phyloP scores from a whole-genome alignment of 768 basidiomycete species.

The Boletus reticulatus region DNA sequence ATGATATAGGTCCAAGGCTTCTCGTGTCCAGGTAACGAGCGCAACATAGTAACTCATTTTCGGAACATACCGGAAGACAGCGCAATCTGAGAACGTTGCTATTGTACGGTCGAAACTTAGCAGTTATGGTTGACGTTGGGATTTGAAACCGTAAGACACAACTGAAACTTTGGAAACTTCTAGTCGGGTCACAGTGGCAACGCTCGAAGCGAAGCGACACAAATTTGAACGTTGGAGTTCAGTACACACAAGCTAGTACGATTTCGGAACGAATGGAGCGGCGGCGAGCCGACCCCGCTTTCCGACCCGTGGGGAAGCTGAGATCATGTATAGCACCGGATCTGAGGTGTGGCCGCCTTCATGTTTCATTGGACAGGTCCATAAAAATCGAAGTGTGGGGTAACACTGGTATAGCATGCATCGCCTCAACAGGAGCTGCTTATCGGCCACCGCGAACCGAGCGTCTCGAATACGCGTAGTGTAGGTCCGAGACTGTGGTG shows the following conservation, averaged over 20 bases:
- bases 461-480: background rate
- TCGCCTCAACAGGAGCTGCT: background rate
- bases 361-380: background rate
- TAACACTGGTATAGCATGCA: background rate
- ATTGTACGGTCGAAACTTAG: background rate
- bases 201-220: no score
- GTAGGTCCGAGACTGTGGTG: conserved; percentile 45
- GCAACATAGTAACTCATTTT: background rate
- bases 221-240: background rate
- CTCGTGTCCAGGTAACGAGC: background rate
- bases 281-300: conserved; percentile 9
- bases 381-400: conserved; percentile 19
- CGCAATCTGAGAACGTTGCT: background rate
- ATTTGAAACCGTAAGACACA: conserved; percentile 4
- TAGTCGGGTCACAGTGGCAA: no score
- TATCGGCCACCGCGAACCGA: no score
- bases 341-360: conserved; percentile 19
- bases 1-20: no score
- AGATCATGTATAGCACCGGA: conserved; percentile 8
- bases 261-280: background rate
- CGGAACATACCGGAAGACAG: conserved; percentile 9
- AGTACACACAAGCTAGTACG: background rate
- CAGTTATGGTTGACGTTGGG: background rate
- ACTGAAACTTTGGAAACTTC: background rate
- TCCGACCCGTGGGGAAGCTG: background rate